phyloP scores from a whole-genome alignment of 2,329 filamentous ascomycete species.

The Aspergillus fructus region DNA sequence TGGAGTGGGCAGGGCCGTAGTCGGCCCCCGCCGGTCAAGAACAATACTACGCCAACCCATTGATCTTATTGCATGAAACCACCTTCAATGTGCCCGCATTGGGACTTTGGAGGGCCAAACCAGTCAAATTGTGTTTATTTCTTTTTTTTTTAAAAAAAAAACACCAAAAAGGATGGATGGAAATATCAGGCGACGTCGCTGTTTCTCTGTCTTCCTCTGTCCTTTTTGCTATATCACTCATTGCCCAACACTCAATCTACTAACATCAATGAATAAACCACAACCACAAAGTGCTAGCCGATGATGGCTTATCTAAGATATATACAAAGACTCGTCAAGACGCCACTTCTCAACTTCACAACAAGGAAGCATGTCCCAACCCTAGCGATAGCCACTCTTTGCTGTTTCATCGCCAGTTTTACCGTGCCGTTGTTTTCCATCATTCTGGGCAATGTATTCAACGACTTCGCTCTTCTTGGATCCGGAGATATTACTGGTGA shows the following conservation, averaged over 20 bases:
- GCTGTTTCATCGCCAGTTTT: conserved; percentile 61
- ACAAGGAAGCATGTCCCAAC: conserved; percentile 58
- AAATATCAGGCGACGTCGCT: background rate
- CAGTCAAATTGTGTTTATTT: background rate
- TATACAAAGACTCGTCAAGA: conserved; percentile 42
- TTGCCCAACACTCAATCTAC: background rate
- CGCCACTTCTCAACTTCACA: conserved; percentile 70
- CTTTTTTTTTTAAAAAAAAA: background rate
- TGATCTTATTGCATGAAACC: conserved; percentile 14
- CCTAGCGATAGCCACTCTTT: conserved; percentile 55
- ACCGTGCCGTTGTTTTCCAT: conserved; percentile 66
- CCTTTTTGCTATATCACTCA: background rate
- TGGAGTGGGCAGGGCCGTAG: background rate
- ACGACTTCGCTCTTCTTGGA: conserved; percentile 67
- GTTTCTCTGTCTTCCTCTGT: background rate
- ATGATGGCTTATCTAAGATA: conserved; percentile 1
- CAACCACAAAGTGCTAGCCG: background rate
- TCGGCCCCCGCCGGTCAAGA: background rate
- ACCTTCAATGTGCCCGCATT: conserved; percentile 25
- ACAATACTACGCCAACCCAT: conserved; percentile 21
- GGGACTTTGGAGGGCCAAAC: background rate
- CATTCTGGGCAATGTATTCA: conserved; percentile 73
- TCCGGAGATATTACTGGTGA: conserved; percentile 50
- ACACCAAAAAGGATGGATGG: background rate
- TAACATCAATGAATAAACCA: background rate